Percentiles rank a stretch among this genome's conserved stretches.
These are phyloP conservation scores for Bretziella fagacearum DNA, from an alignment of 2,329 filamentous ascomycete genomes.

Conservation along the genomic window DNA sequence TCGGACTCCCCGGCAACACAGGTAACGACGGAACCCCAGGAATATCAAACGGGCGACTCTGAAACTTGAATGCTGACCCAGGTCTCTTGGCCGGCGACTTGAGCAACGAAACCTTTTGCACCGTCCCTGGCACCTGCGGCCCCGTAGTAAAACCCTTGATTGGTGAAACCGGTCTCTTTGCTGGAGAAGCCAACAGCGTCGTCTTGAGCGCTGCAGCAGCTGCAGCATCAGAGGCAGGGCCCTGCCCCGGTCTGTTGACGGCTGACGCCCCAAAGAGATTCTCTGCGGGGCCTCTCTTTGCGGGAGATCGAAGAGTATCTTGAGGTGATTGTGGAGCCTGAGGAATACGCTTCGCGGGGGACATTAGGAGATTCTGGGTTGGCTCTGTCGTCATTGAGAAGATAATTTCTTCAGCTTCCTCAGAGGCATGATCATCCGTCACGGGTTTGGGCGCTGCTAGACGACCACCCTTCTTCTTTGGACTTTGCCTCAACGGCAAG, in stretches of 20 bases:
- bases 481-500: conserved; percentile 36
- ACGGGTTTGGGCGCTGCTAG: neutral
- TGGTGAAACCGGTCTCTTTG: conserved; percentile 32
- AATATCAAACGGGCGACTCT: conserved; percentile 7
- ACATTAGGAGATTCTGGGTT: conserved; percentile 26
- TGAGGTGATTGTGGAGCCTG: too few species aligned
- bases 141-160: conserved; percentile 23
- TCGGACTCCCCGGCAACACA: neutral
- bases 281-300: neutral
- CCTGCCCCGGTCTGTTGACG: too few species aligned
- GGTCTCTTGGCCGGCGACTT: conserved; percentile 35
- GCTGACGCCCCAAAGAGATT: too few species aligned
- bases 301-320: neutral
- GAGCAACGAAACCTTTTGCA: conserved; percentile 31
- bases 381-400: neutral
- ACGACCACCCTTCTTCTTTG: conserved; percentile 28
- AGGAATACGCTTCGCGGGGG: conserved; percentile 35
- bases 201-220: too few species aligned
- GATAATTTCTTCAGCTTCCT: neutral
- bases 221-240: too few species aligned
- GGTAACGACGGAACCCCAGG: conserved; percentile 9
- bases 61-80: conserved; percentile 11
- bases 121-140: conserved; percentile 21
- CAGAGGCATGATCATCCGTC: neutral
- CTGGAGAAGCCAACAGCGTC: conserved; percentile 31